A percentile compares a stretch with the other conserved stretches of the same genome.
These are phyloP conservation scores for Neckera pumila DNA, from an alignment of 225 moss, liverwort and hornwort genomes.

Conservation along the genomic window DNA sequence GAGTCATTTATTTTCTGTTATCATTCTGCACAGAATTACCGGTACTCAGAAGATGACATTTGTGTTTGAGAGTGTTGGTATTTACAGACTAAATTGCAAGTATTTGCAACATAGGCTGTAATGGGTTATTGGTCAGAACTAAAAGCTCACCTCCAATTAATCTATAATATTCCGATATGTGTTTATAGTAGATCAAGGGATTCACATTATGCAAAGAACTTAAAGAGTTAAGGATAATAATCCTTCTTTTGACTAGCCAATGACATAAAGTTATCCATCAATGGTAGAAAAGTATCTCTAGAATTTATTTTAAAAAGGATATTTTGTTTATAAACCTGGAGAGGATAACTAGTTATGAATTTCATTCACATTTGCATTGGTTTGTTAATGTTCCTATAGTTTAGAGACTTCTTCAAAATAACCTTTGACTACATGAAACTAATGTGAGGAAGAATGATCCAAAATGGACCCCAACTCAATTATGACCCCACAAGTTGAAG, in stretches of 20 bases:
- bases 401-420: background rate
- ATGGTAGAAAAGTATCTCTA: background rate
- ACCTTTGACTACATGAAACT: rapidly evolving
- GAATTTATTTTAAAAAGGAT: too few relatives aligned
- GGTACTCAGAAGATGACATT: background rate
- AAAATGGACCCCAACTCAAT: background rate
- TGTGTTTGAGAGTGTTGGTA: background rate
- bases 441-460: background rate
- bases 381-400: background rate
- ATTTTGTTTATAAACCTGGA: background rate
- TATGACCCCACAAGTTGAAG: rapidly evolving
- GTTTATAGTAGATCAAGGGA: background rate
- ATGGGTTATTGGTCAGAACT: too few relatives aligned
- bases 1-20: background rate
- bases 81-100: background rate
- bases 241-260: background rate
- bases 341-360: background rate
- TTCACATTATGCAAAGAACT: background rate
- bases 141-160: too few relatives aligned
- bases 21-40: background rate
- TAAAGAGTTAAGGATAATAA: background rate
- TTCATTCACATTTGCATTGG: background rate
- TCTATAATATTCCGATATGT: too few relatives aligned
- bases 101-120: background rate
- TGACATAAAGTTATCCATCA: background rate